Evolutionary conservation across 1,139 yeast genomes (phyloP).

Genomic region (Pichia sp.): DNA sequence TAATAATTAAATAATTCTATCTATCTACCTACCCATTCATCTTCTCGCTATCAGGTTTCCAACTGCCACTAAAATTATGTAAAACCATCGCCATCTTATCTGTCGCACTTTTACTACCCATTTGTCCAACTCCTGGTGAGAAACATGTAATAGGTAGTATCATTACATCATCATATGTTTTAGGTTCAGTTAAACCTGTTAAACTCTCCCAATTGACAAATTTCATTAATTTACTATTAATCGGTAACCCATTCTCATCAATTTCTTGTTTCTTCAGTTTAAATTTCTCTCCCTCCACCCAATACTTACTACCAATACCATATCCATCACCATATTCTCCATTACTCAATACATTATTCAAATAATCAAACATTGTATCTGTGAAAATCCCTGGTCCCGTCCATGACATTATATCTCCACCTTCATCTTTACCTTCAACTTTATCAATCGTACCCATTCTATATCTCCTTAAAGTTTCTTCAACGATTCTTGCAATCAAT

Average conservation of each 20-base stretch:
- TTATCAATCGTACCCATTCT: slow-evolving; percentile 17
- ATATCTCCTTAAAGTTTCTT: slow-evolving; percentile 45
- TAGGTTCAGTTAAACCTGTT: slow-evolving; percentile 60
- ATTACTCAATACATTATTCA: slow-evolving; percentile 33
- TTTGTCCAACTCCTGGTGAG: slow-evolving; percentile 74
- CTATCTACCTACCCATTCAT: slow-evolving; percentile 7
- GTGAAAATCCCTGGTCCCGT: slow-evolving; percentile 82
- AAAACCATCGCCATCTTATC: slow-evolving; percentile 59
- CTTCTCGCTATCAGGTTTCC: slow-evolving; percentile 43
- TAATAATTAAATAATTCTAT: not conserved
- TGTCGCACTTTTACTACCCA: slow-evolving; percentile 49
- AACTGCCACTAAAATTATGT: slow-evolving; percentile 66
- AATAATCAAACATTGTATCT: slow-evolving; percentile 60
- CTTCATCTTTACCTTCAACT: slow-evolving; percentile 40
- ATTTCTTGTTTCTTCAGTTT: slow-evolving; percentile 19
- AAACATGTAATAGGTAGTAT: slow-evolving; percentile 81
- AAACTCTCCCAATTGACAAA: slow-evolving; percentile 54
- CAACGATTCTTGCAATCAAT: slow-evolving; percentile 57
- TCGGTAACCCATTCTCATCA: slow-evolving; percentile 19
- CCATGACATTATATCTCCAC: slow-evolving; percentile 70
- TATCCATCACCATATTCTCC: slow-evolving; percentile 26
- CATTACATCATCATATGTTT: slow-evolving; percentile 66
- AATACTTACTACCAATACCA: slow-evolving; percentile 27
- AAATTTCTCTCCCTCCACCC: slow-evolving; percentile 20
- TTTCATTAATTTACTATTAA: slow-evolving; percentile 16